Conservation (phyloP, 805 yeast species). For the Metschnikowia amazonensis region DNA sequence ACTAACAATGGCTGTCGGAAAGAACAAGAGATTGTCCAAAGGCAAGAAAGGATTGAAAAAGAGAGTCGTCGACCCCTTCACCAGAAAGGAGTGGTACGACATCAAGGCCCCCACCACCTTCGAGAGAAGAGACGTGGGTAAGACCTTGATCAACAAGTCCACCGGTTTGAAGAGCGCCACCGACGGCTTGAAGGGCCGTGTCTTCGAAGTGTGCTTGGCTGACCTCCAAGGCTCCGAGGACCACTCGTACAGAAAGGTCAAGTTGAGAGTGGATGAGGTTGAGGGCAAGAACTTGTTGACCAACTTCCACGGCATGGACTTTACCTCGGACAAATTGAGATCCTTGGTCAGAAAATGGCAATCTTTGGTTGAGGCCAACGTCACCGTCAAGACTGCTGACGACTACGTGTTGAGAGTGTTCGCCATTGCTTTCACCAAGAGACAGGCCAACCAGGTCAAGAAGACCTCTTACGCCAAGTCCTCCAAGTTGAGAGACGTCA, state of each 20-base stretch:
- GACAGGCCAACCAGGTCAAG: conserved; percentile 94
- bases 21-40: conserved; percentile 82
- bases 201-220: conserved; percentile 91
- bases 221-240: conserved; percentile 99
- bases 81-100: conserved; percentile 98
- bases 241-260: conserved; percentile 95
- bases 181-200: conserved; percentile 97
- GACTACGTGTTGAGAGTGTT: conserved; percentile 95
- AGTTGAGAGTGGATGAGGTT: conserved; percentile 97
- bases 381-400: conserved; percentile 96
- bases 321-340: conserved; percentile 96
- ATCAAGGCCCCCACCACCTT: conserved; percentile 98
- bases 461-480: conserved; percentile 98
- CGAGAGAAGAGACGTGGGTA: conserved; percentile 98
- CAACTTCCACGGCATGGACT: conserved; percentile 99
- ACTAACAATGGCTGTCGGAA: conserved; percentile 69
- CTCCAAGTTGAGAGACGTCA: conserved; percentile 93
- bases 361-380: conserved; percentile 96
- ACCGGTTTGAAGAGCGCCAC: conserved; percentile 98
- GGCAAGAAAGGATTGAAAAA: conserved; percentile 98
- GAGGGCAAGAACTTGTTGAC: conserved; percentile 98
- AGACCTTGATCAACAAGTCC: conserved; percentile 96
- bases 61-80: conserved; percentile 99
- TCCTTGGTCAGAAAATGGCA: conserved; percentile 99
- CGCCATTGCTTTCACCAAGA: conserved; percentile 98